phyloP scores from a whole-genome alignment of 805 yeast species.

The Deakozyma indianensis region DNA sequence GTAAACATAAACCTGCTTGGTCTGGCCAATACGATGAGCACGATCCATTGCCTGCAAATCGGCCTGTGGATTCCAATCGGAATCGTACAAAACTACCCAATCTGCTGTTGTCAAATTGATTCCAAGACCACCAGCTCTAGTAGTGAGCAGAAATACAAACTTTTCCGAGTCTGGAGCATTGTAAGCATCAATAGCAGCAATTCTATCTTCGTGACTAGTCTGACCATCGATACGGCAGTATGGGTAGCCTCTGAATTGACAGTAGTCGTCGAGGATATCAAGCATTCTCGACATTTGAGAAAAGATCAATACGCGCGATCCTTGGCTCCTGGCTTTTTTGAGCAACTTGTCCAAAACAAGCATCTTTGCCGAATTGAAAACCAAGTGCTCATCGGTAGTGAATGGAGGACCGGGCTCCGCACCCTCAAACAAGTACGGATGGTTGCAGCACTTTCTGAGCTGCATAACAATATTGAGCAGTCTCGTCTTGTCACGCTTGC shows the following conservation, averaged over 20 bases:
- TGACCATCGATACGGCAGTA: constrained; percentile 92
- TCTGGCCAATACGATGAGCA: constrained; percentile 95
- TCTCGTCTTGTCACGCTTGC: constrained; percentile 85
- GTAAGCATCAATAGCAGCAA: constrained; percentile 83
- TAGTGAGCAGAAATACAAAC: constrained; percentile 73
- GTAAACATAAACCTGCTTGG: constrained; percentile 85
- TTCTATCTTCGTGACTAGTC: constrained; percentile 85
- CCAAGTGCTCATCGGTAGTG: constrained; percentile 88
- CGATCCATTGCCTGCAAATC: constrained; percentile 97
- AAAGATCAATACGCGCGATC: constrained; percentile 81
- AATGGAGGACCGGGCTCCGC: constrained; percentile 98
- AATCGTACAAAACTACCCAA: constrained; percentile 73
- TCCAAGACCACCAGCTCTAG: constrained; percentile 96
- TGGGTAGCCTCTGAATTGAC: constrained; percentile 66
- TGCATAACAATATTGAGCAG: constrained; percentile 93
- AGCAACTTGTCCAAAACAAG: constrained; percentile 72
- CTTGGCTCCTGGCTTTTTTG: constrained; percentile 54
- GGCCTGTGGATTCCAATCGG: constrained; percentile 98
- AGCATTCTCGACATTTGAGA: constrained; percentile 87
- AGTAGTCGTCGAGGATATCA: constrained; percentile 87
- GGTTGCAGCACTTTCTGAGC: constrained; percentile 89
- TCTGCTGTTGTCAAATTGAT: constrained; percentile 88
- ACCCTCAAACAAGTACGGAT: constrained; percentile 95
- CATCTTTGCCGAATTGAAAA: constrained; percentile 86
- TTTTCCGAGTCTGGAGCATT: constrained; percentile 71